phyloP scores from a whole-genome alignment of 164 flowering plant genomes.

The Annona squamosa region DNA sequence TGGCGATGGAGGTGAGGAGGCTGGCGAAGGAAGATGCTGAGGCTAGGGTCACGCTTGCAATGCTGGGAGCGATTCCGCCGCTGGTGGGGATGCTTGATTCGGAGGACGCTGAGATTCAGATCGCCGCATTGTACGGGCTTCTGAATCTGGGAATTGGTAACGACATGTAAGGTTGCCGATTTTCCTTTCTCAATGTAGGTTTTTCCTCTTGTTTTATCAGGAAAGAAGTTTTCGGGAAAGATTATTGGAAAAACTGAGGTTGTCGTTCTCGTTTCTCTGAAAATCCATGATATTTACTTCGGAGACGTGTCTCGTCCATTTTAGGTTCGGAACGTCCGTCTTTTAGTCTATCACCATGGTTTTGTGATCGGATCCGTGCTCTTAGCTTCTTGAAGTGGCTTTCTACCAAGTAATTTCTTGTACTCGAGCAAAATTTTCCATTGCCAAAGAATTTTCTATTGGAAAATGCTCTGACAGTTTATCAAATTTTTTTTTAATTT shows the following conservation, averaged over 20 bases:
- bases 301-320: too few species aligned
- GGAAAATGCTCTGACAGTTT: too few species aligned
- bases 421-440: too few species aligned
- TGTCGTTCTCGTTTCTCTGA: not conserved
- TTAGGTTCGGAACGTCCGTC: not conserved
- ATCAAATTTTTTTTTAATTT: too few species aligned
- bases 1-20: conserved; percentile 45
- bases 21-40: conserved; percentile 61
- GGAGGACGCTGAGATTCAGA: conserved; percentile 30
- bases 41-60: conserved; percentile 60
- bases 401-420: too few species aligned
- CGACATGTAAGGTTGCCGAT: conserved; percentile 39
- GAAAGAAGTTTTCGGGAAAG: too few species aligned
- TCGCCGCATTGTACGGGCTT: conserved; percentile 73
- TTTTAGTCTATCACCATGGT: too few species aligned
- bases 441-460: too few species aligned
- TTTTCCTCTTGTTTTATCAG: not conserved
- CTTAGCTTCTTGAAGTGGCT: too few species aligned
- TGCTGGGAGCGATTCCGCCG: conserved; percentile 90
- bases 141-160: conserved; percentile 84
- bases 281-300: not conserved
- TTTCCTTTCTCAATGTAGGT: not conserved
- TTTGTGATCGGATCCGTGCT: too few species aligned
- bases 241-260: too few species aligned
- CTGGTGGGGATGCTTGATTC: conserved; percentile 55